Base-by-base conservation (phyloP, 192 early-diverging fungal species). In the Pilaira anomala region DNA sequence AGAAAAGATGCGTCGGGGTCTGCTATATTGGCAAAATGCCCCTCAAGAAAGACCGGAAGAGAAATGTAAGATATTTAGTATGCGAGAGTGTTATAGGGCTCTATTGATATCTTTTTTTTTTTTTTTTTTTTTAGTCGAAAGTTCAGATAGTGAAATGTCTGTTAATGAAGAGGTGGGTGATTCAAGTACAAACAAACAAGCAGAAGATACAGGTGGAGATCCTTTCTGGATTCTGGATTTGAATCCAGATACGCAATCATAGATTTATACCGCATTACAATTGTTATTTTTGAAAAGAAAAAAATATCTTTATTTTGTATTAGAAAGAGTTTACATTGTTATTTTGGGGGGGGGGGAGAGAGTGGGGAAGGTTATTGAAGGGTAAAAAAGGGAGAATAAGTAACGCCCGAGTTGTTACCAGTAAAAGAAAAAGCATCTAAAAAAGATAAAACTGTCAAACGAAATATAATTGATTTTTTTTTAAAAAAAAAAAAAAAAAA, bases 1-100 rank as follows among this genome's bases (percentile, higher is more conserved):
- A 54, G 78, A 79, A 48, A 71, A 67, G 22, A 82, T 82, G 78
- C 73, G 80, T 11, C 62, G 73, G 24, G 78, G 80, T 13, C 60
- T 77, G 16, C 40, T 82, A 7, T 79, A 82, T 18, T 75, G 78
- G 70, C 80, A 82, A 51, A 71, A 79, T 48, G 48, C 68, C 25
- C 61, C 78, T 12, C 75, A 75, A 13, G 71, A 70, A 26, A 65
- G 62, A 11, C 58, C 60, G 8, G 73, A 67, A 62, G 75, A 66
- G 24, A 63, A 39, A 46, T 71, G 62, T 73, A 60, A 70, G 62
- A 62, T 4, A 19, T 22, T 40, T 25, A 30, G 13, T 46, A 12
- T 21, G 41, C 6, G n/a, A 9, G 19, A 21, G 22, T 7, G 42
- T 9, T 19, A 64, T 22, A 56, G 24, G 16, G 42, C 48, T 30